A percentile compares a stretch with the other conserved stretches of the same genome.
These are phyloP conservation scores for Scenedesmus sp. DNA, from an alignment of 163 green algal species.

Conservation along the genomic window DNA sequence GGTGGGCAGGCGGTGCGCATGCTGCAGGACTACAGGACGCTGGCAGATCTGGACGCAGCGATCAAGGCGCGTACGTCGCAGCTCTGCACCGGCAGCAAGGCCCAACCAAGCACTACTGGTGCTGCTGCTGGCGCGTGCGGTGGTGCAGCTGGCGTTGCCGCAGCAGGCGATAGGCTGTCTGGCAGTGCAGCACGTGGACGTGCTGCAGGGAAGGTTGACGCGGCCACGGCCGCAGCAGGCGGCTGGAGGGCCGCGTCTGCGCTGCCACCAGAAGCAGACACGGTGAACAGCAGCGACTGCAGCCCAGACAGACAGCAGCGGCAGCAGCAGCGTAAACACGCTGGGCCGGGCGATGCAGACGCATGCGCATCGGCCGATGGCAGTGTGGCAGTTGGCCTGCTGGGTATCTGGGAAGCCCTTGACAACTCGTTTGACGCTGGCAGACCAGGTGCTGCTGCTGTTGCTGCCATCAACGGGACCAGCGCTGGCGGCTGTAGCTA, in stretches of 20 bases:
- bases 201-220: neutral
- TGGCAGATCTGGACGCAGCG: conserved; percentile 4
- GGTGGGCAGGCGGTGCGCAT: conserved; percentile 36
- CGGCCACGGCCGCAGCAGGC: neutral
- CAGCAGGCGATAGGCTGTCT: neutral
- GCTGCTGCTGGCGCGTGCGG: neutral
- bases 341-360: neutral
- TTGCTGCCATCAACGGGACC: neutral
- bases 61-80: neutral
- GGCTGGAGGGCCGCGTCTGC: neutral
- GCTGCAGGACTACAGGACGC: conserved; percentile 33
- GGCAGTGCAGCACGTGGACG: neutral
- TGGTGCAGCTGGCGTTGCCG: neutral
- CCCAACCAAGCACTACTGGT: neutral
- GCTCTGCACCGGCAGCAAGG: neutral
- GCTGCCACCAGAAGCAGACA: neutral
- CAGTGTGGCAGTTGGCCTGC: neutral
- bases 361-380: neutral
- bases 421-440: conserved; percentile 41
- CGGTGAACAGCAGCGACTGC: neutral
- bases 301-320: neutral
- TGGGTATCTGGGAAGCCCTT: conserved; percentile 22
- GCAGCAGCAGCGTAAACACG: neutral
- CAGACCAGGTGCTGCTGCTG: conserved; percentile 25
- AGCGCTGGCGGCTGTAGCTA: neutral